Evolutionary conservation across 768 basidiomycete species (phyloP).

Genomic region (Sistotremastrum suecicum): DNA sequence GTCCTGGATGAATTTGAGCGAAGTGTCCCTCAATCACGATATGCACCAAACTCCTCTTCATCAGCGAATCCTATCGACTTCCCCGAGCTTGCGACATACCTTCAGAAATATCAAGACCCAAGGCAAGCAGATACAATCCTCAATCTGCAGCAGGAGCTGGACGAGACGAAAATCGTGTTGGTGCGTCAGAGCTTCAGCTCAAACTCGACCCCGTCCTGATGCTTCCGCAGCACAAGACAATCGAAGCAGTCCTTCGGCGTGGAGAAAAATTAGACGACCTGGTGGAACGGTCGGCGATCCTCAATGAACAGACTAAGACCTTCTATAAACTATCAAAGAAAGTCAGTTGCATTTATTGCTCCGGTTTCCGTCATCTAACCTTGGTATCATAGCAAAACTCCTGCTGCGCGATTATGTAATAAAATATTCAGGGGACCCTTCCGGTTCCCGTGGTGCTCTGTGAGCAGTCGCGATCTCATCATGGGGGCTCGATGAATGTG

Average conservation of each 20-base stretch:
- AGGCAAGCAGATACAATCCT: slow-evolving; percentile 95
- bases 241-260: slow-evolving; percentile 89
- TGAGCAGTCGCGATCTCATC: too few species aligned
- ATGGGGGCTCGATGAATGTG: too few species aligned
- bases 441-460: too few species aligned
- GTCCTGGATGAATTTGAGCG: slow-evolving; percentile 83
- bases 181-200: slow-evolving; percentile 30
- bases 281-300: slow-evolving; percentile 81
- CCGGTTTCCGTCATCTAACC: slow-evolving; percentile 3
- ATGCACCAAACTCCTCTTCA: slow-evolving; percentile 13
- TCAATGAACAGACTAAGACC: slow-evolving; percentile 89
- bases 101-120: slow-evolving; percentile 93
- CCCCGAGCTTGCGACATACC: slow-evolving; percentile 60
- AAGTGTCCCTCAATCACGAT: slow-evolving; percentile 62
- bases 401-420: slow-evolving; percentile 77
- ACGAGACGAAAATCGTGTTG: slow-evolving; percentile 97
- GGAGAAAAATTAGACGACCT: slow-evolving; percentile 95
- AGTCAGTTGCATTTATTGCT: slow-evolving; percentile 31
- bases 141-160: slow-evolving; percentile 94
- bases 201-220: too few species aligned
- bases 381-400: slow-evolving; percentile 66
- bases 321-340: slow-evolving; percentile 99
- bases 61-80: slow-evolving; percentile 60
- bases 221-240: slow-evolving; percentile 81
- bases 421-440: neutral